These are phyloP conservation scores for Pezicula rhizophila DNA, from an alignment of 2,329 filamentous ascomycete species.

Conservation along the genomic window DNA sequence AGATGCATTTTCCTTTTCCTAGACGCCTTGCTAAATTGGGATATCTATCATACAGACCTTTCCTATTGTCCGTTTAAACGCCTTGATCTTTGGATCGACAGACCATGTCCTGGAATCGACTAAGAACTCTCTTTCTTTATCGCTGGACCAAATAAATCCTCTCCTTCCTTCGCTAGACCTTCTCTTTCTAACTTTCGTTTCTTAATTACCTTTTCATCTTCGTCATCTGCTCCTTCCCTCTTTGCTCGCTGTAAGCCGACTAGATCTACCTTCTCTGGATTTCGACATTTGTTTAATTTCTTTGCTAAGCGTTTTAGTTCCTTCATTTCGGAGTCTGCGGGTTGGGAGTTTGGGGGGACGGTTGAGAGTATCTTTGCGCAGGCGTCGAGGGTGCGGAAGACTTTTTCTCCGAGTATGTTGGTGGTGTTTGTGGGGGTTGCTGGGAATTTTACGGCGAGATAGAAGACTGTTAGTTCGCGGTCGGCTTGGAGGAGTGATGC, in stretches of 20 bases:
- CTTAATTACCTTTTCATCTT: conserved; percentile 25
- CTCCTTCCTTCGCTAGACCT: conserved; percentile 26
- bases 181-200: conserved; percentile 38
- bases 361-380: conserved; percentile 50
- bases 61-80: background rate
- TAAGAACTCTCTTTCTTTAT: conserved; percentile 12
- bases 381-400: conserved; percentile 40
- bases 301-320: conserved; percentile 54
- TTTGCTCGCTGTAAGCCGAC: conserved; percentile 57
- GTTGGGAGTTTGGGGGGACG: conserved; percentile 37
- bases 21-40: conserved; percentile 19
- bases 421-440: conserved; percentile 1
- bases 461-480: conserved; percentile 41
- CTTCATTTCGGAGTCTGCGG: conserved; percentile 29
- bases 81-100: too few relatives aligned
- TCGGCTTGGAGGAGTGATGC: conserved; percentile 75
- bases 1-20: conserved; percentile 9
- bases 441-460: conserved; percentile 25
- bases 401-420: conserved; percentile 35
- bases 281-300: conserved; percentile 68
- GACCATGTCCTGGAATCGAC: background rate
- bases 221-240: conserved; percentile 38
- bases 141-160: conserved; percentile 28
- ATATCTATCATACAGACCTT: background rate
- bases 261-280: conserved; percentile 68